These are phyloP conservation scores for Trichocladium uniseriatum DNA, from an alignment of 495 filamentous ascomycete genomes.

Conservation along the genomic window DNA sequence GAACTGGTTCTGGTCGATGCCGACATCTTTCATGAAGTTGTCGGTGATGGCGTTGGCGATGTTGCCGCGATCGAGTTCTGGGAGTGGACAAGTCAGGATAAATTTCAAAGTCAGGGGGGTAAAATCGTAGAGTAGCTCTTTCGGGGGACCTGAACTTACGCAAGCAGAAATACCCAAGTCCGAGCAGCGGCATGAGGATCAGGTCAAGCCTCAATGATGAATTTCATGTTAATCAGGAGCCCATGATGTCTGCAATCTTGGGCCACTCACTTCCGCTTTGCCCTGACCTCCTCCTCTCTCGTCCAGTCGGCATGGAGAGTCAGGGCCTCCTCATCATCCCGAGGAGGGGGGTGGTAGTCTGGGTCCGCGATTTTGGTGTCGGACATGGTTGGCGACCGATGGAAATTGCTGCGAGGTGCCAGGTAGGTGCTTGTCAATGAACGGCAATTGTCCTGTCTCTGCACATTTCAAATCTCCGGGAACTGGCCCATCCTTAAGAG, in stretches of 20 bases:
- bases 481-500: background rate
- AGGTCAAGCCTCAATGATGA: constrained; percentile 35
- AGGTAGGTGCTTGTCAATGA: background rate
- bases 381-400: background rate
- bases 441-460: background rate
- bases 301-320: constrained; percentile 28
- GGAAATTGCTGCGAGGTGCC: background rate
- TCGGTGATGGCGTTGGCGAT: constrained; percentile 27
- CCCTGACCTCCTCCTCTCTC: constrained; percentile 26
- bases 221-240: background rate
- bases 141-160: no score
- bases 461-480: background rate
- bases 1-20: constrained; percentile 47
- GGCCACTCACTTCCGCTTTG: constrained; percentile 31
- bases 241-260: no score
- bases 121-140: no score
- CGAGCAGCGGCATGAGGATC: constrained; percentile 43
- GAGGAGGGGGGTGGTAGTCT: constrained; percentile 11
- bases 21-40: constrained; percentile 42
- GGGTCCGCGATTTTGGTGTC: constrained; percentile 1
- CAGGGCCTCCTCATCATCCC: constrained; percentile 23
- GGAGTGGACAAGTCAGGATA: background rate
- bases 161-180: constrained; percentile 48
- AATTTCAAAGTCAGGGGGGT: no score
- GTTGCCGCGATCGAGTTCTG: constrained; percentile 31